Conservation (phyloP, 2,329 filamentous ascomycete genomes). For the Cordyceps sp. region DNA sequence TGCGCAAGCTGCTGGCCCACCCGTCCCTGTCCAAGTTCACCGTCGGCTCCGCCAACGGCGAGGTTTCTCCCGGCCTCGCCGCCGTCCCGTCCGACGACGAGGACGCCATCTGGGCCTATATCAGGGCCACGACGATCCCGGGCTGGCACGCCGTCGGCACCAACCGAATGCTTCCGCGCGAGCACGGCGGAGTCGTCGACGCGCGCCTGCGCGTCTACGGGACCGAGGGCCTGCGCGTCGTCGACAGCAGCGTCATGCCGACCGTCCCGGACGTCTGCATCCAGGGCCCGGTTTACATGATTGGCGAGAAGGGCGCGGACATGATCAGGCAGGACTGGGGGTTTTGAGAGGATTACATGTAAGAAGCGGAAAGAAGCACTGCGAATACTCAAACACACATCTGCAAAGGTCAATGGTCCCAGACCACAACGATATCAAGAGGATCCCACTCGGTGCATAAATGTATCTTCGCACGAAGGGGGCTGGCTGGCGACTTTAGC, state of each 20-base stretch:
- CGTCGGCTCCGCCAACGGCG: background rate
- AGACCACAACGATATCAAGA: too few relatives aligned
- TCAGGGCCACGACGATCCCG: background rate
- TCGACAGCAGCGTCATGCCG: constrained; percentile 38
- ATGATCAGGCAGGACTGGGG: background rate
- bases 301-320: constrained; percentile 31
- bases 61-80: background rate
- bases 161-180: background rate
- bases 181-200: constrained; percentile 28
- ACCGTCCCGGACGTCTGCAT: constrained; percentile 37
- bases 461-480: too few relatives aligned
- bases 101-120: background rate
- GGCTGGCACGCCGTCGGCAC: background rate
- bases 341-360: background rate
- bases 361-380: background rate
- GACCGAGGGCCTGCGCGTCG: constrained; percentile 32
- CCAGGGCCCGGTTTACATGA: constrained; percentile 43
- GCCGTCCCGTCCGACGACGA: background rate
- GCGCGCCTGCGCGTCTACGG: constrained; percentile 33
- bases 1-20: background rate
- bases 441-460: too few relatives aligned
- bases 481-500: too few relatives aligned
- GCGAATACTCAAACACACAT: too few relatives aligned
- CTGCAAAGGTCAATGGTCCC: too few relatives aligned
- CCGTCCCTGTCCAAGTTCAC: background rate